Conservation (phyloP, 2,329 filamentous ascomycete species). For the Aspergillus sclerotialis region DNA sequence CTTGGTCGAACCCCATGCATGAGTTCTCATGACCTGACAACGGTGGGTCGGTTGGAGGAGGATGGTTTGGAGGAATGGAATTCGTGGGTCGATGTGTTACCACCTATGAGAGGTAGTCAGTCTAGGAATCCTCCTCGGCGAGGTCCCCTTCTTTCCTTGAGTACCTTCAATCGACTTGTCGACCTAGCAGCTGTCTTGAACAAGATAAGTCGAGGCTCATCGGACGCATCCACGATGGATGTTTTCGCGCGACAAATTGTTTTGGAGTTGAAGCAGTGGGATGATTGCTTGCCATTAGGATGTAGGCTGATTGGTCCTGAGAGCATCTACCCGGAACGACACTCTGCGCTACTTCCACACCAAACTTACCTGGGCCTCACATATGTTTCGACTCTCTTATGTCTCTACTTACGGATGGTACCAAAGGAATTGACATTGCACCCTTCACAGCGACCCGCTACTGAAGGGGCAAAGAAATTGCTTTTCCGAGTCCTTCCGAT, state of each 20-base stretch:
- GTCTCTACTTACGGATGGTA: slow-evolving; percentile 28
- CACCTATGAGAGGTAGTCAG: slow-evolving; percentile 21
- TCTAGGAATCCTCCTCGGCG: slow-evolving; percentile 23
- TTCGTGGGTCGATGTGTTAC: slow-evolving; percentile 53
- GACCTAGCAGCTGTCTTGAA: slow-evolving; percentile 32
- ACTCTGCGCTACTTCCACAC: slow-evolving; percentile 31
- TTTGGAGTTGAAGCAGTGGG: slow-evolving; percentile 30
- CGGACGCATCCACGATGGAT: slow-evolving; percentile 19
- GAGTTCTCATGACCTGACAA: slow-evolving; percentile 39
- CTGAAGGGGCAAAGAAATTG: slow-evolving; percentile 30
- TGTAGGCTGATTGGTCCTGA: slow-evolving; percentile 31
- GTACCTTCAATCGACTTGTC: slow-evolving; percentile 48
- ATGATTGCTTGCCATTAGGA: slow-evolving; percentile 27
- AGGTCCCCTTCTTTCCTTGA: slow-evolving; percentile 40
- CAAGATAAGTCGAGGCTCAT: slow-evolving; percentile 25
- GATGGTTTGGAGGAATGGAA: slow-evolving; percentile 69
- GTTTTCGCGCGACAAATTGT: slow-evolving; percentile 28
- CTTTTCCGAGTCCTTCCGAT: slow-evolving; percentile 29
- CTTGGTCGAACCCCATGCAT: slow-evolving; percentile 42
- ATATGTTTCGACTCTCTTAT: slow-evolving; percentile 30
- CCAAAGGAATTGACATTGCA: slow-evolving; percentile 23
- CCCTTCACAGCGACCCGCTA: slow-evolving; percentile 24
- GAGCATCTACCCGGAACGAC: slow-evolving; percentile 29
- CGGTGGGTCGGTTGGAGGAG: slow-evolving; percentile 50
- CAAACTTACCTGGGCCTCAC: slow-evolving; percentile 32